These are phyloP conservation scores for Erythrophleum ivorense DNA, from an alignment of 331 rosid species.

Conservation along the genomic window DNA sequence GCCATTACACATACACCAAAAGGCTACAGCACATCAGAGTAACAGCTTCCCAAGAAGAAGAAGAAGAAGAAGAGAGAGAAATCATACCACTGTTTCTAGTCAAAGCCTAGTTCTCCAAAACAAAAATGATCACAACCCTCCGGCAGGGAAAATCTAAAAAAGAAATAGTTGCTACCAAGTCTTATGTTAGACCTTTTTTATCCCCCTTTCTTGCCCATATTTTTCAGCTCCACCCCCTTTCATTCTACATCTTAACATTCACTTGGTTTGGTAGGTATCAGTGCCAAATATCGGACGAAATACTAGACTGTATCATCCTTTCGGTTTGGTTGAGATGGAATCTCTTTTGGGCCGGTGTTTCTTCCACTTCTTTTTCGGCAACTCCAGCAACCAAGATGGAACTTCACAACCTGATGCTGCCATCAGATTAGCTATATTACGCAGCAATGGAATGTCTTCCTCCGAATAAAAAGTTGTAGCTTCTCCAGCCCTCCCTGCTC, in stretches of 20 bases:
- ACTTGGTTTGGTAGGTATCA: background rate
- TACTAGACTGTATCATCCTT: conserved; percentile 35
- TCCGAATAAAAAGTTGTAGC: conserved; percentile 89
- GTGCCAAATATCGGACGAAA: background rate
- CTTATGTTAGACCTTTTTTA: background rate
- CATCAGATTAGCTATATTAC: conserved; percentile 87
- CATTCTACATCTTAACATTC: background rate
- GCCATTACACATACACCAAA: background rate
- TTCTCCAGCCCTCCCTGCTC: conserved; percentile 96
- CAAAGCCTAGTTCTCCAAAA: background rate
- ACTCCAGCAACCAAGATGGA: conserved; percentile 72
- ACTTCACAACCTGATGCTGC: conserved; percentile 87
- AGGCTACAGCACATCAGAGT: background rate
- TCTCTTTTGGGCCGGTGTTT: conserved; percentile 87
- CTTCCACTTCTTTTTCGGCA: conserved; percentile 88
- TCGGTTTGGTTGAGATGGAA: conserved; percentile 70
- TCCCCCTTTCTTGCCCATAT: background rate
- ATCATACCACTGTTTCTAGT: background rate
- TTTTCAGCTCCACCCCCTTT: background rate
- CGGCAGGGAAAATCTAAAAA: background rate
- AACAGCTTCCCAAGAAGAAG: background rate
- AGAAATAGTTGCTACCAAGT: background rate
- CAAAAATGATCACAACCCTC: background rate
- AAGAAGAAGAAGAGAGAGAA: background rate
- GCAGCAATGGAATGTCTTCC: conserved; percentile 76